Percentiles rank a stretch among this genome's conserved stretches.
These are phyloP conservation scores for Dothideomycetes sp. DNA, from an alignment of 2,329 filamentous ascomycete genomes.

Conservation along the genomic window DNA sequence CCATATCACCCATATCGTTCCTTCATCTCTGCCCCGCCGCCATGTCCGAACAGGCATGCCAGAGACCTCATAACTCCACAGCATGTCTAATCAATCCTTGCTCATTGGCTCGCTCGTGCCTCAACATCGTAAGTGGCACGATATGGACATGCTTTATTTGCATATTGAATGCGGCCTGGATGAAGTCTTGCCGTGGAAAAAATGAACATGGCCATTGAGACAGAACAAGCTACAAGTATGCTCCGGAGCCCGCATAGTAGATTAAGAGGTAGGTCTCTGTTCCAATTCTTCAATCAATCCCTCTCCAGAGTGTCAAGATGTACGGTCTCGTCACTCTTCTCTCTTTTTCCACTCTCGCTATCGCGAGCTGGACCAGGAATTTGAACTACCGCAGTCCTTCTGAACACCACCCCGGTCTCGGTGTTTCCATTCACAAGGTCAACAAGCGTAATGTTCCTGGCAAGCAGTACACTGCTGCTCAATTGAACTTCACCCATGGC, in stretches of 20 bases:
- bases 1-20: background rate
- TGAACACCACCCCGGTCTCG: conserved; percentile 52
- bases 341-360: conserved; percentile 18
- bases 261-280: background rate
- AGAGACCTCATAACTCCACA: background rate
- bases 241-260: background rate
- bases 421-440: conserved; percentile 55
- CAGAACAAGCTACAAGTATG: background rate
- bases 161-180: background rate
- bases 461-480: conserved; percentile 34
- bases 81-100: conserved; percentile 5
- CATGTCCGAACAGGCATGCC: conserved; percentile 5
- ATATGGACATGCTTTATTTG: background rate
- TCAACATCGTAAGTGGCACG: conserved; percentile 6
- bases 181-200: too few species aligned
- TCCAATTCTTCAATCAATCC: too few species aligned
- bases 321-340: conserved; percentile 14
- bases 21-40: background rate
- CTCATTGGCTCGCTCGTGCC: conserved; percentile 2
- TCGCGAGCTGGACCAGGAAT: conserved; percentile 37
- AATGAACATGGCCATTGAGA: too few species aligned
- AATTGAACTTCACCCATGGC: conserved; percentile 57
- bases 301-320: conserved; percentile 6
- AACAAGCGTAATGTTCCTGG: conserved; percentile 45
- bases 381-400: conserved; percentile 62